Evolutionary conservation across 345 rosid genomes (phyloP).

Genomic region (Microthlaspi erraticum): DNA sequence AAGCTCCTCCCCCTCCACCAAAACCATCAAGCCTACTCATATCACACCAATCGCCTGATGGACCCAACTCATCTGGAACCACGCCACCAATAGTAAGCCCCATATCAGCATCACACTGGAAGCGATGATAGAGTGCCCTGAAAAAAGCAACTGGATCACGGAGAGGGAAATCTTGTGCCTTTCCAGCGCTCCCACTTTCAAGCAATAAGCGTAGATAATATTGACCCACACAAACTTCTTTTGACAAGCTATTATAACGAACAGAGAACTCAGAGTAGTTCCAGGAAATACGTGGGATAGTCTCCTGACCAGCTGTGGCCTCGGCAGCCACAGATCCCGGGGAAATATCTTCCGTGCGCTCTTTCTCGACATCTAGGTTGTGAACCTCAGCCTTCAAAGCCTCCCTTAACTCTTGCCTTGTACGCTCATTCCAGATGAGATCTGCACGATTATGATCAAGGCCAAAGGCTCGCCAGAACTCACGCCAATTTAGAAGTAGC

Average conservation of each 20-base stretch:
- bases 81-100: slow-evolving; percentile 97
- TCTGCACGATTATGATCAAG: slow-evolving; percentile 99
- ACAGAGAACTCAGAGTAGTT: slow-evolving; percentile 95
- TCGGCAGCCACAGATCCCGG: slow-evolving; percentile 70
- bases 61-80: slow-evolving; percentile 93
- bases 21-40: slow-evolving; percentile 97
- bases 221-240: slow-evolving; percentile 99
- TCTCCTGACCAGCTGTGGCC: slow-evolving; percentile 67
- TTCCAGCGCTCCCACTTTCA: slow-evolving; percentile 88
- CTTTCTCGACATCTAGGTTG: slow-evolving; percentile 94
- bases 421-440: slow-evolving; percentile 98
- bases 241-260: slow-evolving; percentile 88
- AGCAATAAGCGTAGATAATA: slow-evolving; percentile 96
- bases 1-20: slow-evolving; percentile 98
- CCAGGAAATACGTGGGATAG: slow-evolving; percentile 91
- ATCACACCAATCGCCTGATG: slow-evolving; percentile 99
- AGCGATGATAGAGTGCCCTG: slow-evolving; percentile 97
- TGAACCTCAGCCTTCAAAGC: slow-evolving; percentile 98
- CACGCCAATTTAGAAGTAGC: slow-evolving; percentile 92
- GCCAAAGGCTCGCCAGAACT: slow-evolving; percentile 98
- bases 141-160: slow-evolving; percentile 97
- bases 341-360: slow-evolving; percentile 94
- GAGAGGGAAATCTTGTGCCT: slow-evolving; percentile 96
- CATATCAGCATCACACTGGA: slow-evolving; percentile 96
- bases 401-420: slow-evolving; percentile 96